Conservation (phyloP, 148 eudicot species). For the Nyssa sinensis region DNA sequence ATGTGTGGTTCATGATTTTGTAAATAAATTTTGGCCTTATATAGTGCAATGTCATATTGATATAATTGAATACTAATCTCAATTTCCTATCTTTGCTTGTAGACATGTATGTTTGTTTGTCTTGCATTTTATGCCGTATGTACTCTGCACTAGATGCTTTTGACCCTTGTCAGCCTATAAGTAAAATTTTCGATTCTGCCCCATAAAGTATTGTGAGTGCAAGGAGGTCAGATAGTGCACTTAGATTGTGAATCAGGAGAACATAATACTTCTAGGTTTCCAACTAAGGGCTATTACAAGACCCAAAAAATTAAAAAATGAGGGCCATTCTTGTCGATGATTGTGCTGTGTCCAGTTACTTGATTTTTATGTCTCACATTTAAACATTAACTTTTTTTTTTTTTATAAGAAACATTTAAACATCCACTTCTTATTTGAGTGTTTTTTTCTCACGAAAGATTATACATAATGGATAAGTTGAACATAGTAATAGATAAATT, state of each 20-base stretch:
- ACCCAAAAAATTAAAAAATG: neutral
- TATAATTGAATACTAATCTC: neutral
- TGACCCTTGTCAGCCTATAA: neutral
- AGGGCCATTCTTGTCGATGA: neutral
- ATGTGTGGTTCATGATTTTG: neutral
- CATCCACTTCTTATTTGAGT: neutral
- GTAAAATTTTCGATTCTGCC: no score
- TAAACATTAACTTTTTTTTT: neutral
- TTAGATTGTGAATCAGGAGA: neutral
- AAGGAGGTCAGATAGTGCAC: neutral
- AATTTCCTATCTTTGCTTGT: neutral
- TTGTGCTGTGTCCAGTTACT: neutral
- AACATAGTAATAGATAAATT: neutral
- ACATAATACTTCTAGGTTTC: neutral
- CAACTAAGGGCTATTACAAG: neutral
- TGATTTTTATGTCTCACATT: neutral
- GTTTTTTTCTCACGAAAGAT: neutral
- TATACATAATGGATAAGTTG: neutral
- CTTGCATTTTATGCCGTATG: neutral
- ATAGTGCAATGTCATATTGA: neutral
- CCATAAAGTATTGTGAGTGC: no score
- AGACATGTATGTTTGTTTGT: neutral
- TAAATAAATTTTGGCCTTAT: neutral
- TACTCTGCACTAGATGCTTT: neutral
- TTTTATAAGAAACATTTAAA: no score